Evolutionary conservation across 2,329 filamentous ascomycete genomes (phyloP), one percentile per base, ranked within the genome.

Genomic region (Botrytis tulipae): DNA sequence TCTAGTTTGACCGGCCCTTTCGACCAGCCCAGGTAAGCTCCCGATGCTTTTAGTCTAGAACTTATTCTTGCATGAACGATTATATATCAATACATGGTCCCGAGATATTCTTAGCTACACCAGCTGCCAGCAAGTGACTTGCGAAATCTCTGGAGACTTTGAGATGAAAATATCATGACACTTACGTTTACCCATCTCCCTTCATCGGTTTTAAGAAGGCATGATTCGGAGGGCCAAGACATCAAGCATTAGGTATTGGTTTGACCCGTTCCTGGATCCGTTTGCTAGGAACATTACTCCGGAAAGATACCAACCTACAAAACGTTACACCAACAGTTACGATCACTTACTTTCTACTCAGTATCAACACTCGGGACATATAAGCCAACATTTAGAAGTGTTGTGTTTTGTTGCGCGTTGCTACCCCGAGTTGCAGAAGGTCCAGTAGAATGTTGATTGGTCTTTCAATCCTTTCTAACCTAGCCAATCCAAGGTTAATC

Each of bases 361-460:
- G 46, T 54, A 25, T 16, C 65, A 12, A 29, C 25, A 68, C 65
- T 68, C 65, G 48, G 46, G 35, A 68, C 37, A 67, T 22, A 20
- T 20, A 40, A 25, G 29, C 35, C 65, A 68, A 68, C 35, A 57
- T 68, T 37, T 29, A 8, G 20, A 22, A 9, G 25, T 32, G n/a
- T 44, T 29, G 7, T 29, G 25, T 14, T 40, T 65, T 37, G n/a
- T 44, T 29, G 7, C 20, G 14, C 22, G 22, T 65, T 51, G 46
- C 65, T 68, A 68, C 65, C 46, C 65, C 65, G 46, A 68, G 65
- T 68, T 54, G 48, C 25, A 42, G 48, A 68, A 54, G 48, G 48
- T 40, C 65, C 65, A 37, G 37, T 1, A 4, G 4, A 54, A 54
- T 29, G 14, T 8, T 54, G 51, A n/a, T 61, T 61, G 59, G 37